Conservation (phyloP, 768 basidiomycete species). For the Glaciozyma martinii region DNA sequence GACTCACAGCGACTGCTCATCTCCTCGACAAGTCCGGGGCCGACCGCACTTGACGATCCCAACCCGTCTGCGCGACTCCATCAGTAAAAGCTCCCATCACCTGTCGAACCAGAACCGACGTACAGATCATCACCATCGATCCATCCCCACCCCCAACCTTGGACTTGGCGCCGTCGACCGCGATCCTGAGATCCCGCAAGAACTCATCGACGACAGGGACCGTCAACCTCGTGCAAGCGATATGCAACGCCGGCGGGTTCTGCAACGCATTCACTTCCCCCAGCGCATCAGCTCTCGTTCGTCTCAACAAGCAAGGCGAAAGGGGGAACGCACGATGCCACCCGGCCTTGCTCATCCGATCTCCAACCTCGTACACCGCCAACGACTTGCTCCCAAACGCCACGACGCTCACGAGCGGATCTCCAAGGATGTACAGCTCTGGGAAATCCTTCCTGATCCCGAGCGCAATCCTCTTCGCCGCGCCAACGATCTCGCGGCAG, state of each 20-base stretch:
- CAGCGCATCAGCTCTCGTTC: background rate
- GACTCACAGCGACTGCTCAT: conserved; percentile 19
- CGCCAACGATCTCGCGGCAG: conserved; percentile 69
- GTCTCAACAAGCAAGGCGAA: background rate
- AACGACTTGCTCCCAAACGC: conserved; percentile 67
- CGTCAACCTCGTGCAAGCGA: conserved; percentile 85
- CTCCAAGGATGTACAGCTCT: conserved; percentile 79
- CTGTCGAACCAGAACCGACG: background rate
- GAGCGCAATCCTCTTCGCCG: conserved; percentile 60
- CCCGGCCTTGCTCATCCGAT: conserved; percentile 70
- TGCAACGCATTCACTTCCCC: conserved; percentile 60
- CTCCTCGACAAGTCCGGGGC: conserved; percentile 21
- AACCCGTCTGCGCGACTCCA: conserved; percentile 10
- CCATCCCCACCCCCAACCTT: conserved; percentile 50
- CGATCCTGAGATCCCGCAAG: conserved; percentile 70
- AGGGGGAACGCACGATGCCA: conserved; percentile 54
- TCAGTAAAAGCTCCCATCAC: background rate
- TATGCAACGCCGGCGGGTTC: conserved; percentile 74
- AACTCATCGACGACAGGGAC: conserved; percentile 62
- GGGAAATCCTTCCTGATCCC: conserved; percentile 60
- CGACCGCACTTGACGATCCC: conserved; percentile 24
- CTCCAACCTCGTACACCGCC: conserved; percentile 81
- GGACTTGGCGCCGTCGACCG: conserved; percentile 61
- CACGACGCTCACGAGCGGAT: conserved; percentile 80
- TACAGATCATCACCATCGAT: conserved; percentile 72